Conservation (phyloP, 495 filamentous ascomycete genomes). For the Jackrogersella minutella region DNA sequence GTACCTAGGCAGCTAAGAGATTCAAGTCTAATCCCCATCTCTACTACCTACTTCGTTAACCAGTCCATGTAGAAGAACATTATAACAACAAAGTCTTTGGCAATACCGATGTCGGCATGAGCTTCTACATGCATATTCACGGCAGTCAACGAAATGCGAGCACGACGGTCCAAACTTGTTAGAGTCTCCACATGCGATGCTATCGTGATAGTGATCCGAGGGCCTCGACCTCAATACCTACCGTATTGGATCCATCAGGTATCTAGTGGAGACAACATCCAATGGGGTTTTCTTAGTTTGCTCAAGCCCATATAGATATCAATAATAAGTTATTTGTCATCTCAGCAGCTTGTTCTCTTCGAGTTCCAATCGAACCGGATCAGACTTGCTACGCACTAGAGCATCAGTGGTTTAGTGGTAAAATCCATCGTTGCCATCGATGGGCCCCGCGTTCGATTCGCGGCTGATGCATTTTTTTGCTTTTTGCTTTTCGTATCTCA, state of each 20-base stretch:
- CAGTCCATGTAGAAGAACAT: too few species aligned
- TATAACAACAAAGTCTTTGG: too few species aligned
- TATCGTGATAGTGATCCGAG: not conserved
- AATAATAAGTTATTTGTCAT: too few species aligned
- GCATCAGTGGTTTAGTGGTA: constrained; percentile 61
- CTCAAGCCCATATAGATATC: not conserved
- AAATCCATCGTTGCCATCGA: constrained; percentile 64
- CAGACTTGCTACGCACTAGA: not conserved
- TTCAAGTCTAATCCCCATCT: too few species aligned
- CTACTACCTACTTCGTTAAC: too few species aligned
- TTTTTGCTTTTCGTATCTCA: not conserved
- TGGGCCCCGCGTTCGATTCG: constrained; percentile 62
- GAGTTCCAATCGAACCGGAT: too few species aligned
- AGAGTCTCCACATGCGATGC: not conserved
- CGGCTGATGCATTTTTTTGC: constrained; percentile 50
- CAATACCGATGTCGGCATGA: too few species aligned
- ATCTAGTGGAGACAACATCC: not conserved
- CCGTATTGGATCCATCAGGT: not conserved
- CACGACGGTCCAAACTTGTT: too few species aligned
- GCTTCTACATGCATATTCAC: too few species aligned
- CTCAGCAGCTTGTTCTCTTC: too few species aligned
- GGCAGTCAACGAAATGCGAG: too few species aligned
- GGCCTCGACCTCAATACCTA: not conserved
- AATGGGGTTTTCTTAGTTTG: not conserved
- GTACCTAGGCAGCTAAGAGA: too few species aligned